Percentiles rank a stretch among this genome's conserved stretches.
phyloP scores from a whole-genome alignment of 192 early-diverging fungal genomes.

The Coemansia sp. region DNA sequence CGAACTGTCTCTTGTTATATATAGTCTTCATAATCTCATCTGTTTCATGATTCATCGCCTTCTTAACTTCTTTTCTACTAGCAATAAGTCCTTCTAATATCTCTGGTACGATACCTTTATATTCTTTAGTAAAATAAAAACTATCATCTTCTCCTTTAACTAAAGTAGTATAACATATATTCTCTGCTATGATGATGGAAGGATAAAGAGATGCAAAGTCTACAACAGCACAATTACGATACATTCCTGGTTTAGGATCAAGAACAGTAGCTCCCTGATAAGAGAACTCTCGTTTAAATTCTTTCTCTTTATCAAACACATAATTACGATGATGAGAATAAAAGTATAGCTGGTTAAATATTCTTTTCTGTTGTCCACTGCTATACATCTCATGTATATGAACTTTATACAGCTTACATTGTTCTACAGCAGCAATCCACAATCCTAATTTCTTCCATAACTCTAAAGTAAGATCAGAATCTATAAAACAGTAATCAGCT shows the following conservation, averaged over 20 bases:
- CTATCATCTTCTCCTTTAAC: slow-evolving; percentile 4
- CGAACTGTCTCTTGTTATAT: slow-evolving; percentile 27
- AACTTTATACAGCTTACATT: slow-evolving; percentile 16
- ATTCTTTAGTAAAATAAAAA: not conserved
- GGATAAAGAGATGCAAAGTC: slow-evolving; percentile 39
- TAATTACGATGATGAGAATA: slow-evolving; percentile 16
- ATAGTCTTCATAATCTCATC: slow-evolving; percentile 15
- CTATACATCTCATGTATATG: slow-evolving; percentile 23
- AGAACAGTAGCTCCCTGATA: slow-evolving; percentile 29
- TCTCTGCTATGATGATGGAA: slow-evolving; percentile 28
- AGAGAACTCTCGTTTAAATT: slow-evolving; percentile 13
- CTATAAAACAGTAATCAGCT: slow-evolving; percentile 25
- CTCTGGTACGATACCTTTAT: slow-evolving; percentile 17
- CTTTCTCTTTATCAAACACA: slow-evolving; percentile 15
- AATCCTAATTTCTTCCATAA: slow-evolving; percentile 17
- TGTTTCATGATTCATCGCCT: slow-evolving; percentile 2
- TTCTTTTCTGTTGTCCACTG: slow-evolving; percentile 36
- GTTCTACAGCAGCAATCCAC: slow-evolving; percentile 15
- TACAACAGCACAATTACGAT: slow-evolving; percentile 10
- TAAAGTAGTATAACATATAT: slow-evolving; percentile 33
- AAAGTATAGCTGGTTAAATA: slow-evolving; percentile 25
- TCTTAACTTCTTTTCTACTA: slow-evolving; percentile 12
- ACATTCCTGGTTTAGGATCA: slow-evolving; percentile 24
- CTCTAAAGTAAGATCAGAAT: slow-evolving; percentile 16
- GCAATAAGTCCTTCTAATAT: slow-evolving; percentile 12